Percentiles rank a stretch among this genome's conserved stretches.
Evolutionary conservation across 495 filamentous ascomycete genomes (phyloP).

Genomic region (Penicillium canariense): DNA sequence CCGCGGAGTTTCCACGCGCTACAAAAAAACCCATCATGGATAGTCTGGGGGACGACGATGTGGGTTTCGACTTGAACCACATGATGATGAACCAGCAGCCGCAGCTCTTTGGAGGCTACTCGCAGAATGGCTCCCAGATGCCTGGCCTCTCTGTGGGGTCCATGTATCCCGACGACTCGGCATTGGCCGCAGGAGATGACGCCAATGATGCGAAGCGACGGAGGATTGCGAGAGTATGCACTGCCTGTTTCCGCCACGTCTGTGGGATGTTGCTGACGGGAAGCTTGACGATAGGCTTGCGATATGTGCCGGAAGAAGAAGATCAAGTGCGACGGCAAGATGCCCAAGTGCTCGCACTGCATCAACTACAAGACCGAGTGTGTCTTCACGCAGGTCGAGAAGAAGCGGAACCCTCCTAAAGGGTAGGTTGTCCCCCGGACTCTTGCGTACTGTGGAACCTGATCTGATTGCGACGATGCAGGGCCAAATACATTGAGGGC

Average conservation of each 20-base stretch:
- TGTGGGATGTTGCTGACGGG: background rate
- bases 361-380: constrained; percentile 98
- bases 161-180: constrained; percentile 59
- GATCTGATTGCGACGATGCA: constrained; percentile 30
- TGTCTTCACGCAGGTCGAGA: constrained; percentile 96
- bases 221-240: constrained; percentile 80
- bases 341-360: constrained; percentile 93
- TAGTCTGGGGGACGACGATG: constrained; percentile 39
- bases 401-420: constrained; percentile 97
- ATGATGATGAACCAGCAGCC: constrained; percentile 60
- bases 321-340: constrained; percentile 98
- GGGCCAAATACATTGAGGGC: constrained; percentile 97
- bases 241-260: background rate
- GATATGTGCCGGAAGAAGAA: constrained; percentile 99
- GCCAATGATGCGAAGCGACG: constrained; percentile 79
- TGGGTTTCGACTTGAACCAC: constrained; percentile 43
- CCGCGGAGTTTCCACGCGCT: constrained; percentile 22
- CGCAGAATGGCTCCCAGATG: constrained; percentile 59
- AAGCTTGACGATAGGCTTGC: constrained; percentile 64
- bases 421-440: constrained; percentile 55
- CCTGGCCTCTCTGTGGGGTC: constrained; percentile 55
- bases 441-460: background rate
- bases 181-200: constrained; percentile 56
- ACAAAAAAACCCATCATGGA: constrained; percentile 33
- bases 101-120: constrained; percentile 67